Percentiles rank a stretch among this genome's conserved stretches.
These are phyloP conservation scores for Lepidium aucheri DNA, from an alignment of 345 rosid species.

Conservation along the genomic window DNA sequence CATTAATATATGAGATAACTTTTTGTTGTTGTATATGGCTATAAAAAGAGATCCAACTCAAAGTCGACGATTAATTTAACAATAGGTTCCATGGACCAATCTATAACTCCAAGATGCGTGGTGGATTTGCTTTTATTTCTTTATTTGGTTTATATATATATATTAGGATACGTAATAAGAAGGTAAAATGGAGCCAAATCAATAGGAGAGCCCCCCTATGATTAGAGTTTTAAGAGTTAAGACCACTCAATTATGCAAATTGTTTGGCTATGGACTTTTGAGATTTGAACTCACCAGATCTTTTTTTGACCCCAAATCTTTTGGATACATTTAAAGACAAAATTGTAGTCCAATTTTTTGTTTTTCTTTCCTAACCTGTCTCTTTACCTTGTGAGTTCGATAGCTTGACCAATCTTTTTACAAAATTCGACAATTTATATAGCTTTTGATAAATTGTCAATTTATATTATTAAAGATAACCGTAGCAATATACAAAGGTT, in stretches of 20 bases:
- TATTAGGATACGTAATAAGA: neutral
- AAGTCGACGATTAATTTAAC: constrained; percentile 1
- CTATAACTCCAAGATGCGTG: constrained; percentile 19
- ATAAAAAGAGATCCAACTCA: neutral
- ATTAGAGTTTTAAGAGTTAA: constrained; percentile 18
- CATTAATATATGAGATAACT: constrained; percentile 4
- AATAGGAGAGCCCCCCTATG: constrained; percentile 24
- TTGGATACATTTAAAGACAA: constrained; percentile 16
- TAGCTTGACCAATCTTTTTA: neutral
- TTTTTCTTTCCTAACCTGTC: constrained; percentile 1
- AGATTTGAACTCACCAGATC: neutral
- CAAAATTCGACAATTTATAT: neutral
- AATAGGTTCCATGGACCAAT: constrained; percentile 25
- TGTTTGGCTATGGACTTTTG: neutral
- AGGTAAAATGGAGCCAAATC: constrained; percentile 10
- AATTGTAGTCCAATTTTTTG: constrained; percentile 12
- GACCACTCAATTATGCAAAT: constrained; percentile 25
- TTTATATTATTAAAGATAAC: too few relatives aligned
- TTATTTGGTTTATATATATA: constrained; percentile 18
- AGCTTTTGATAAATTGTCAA: too few relatives aligned
- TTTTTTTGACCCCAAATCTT: constrained; percentile 6
- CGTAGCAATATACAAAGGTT: too few relatives aligned
- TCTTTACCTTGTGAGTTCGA: constrained; percentile 17
- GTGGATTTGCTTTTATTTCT: constrained; percentile 12
- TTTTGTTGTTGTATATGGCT: neutral